Percentiles rank a stretch among this genome's conserved stretches.
Conservation (phyloP, 495 filamentous ascomycete species). For the Thermothielavioides terrestris region DNA sequence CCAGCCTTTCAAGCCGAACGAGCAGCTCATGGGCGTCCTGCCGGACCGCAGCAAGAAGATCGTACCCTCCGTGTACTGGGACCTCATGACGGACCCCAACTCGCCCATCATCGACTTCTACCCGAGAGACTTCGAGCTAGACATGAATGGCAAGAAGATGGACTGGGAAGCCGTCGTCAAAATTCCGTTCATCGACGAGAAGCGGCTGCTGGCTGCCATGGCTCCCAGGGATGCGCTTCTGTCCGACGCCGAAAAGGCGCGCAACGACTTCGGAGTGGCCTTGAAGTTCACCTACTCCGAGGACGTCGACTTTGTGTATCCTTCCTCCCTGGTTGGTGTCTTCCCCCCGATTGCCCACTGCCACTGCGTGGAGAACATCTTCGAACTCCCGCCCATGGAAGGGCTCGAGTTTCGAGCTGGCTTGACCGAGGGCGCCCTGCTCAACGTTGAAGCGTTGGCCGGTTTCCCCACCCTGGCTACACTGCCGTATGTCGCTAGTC, state of each 20-base stretch:
- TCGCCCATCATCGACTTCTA: slow-evolving; percentile 99
- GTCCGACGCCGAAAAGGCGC: slow-evolving; percentile 60
- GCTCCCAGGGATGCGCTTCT: slow-evolving; percentile 70
- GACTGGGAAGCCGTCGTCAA: slow-evolving; percentile 99
- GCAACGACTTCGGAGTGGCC: slow-evolving; percentile 86
- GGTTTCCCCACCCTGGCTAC: slow-evolving; percentile 87
- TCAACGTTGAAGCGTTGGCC: slow-evolving; percentile 73
- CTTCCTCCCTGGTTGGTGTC: slow-evolving; percentile 76
- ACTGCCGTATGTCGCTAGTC: slow-evolving; percentile 64
- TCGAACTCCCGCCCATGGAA: slow-evolving; percentile 86
- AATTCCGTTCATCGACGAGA: slow-evolving; percentile 96
- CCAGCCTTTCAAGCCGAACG: slow-evolving; percentile 86
- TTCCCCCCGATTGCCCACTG: slow-evolving; percentile 86
- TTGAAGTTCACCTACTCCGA: slow-evolving; percentile 86
- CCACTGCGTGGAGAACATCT: slow-evolving; percentile 88
- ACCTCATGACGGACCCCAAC: slow-evolving; percentile 79
- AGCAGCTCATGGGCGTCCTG: slow-evolving; percentile 97
- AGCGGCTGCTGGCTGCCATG: slow-evolving; percentile 75
- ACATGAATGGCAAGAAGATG: slow-evolving; percentile 99
- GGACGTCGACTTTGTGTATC: slow-evolving; percentile 68
- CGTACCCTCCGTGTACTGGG: slow-evolving; percentile 78
- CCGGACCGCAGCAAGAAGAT: slow-evolving; percentile 96
- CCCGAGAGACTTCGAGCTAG: slow-evolving; percentile 91
- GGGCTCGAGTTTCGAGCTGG: slow-evolving; percentile 80
- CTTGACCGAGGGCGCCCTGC: slow-evolving; percentile 75